Evolutionary conservation across 2,329 filamentous ascomycete genomes (phyloP).

Genomic region (Xylariaceae sp.): DNA sequence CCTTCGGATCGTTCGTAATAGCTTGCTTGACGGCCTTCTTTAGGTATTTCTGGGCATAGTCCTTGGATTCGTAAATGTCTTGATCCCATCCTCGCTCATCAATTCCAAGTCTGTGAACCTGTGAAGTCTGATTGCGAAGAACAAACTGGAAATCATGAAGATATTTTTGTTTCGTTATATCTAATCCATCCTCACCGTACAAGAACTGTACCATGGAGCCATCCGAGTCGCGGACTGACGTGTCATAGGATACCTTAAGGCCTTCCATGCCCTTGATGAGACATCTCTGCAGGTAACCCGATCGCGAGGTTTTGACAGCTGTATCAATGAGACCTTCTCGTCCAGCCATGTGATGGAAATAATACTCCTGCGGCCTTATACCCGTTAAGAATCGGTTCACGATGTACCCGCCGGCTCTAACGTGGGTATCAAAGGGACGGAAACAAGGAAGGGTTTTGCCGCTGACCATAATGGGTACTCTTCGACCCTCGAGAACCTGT

Average conservation of each 20-base stretch:
- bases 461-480: conserved; percentile 96
- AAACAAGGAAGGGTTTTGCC: conserved; percentile 95
- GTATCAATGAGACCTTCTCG: conserved; percentile 98
- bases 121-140: conserved; percentile 75
- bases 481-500: conserved; percentile 88
- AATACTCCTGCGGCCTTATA: conserved; percentile 95
- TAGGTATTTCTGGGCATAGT: conserved; percentile 66
- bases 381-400: conserved; percentile 96
- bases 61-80: conserved; percentile 45
- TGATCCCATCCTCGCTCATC: conserved; percentile 40
- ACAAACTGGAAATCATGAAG: conserved; percentile 86
- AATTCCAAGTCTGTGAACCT: conserved; percentile 71
- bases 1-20: conserved; percentile 49
- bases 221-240: conserved; percentile 87
- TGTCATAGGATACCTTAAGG: conserved; percentile 85
- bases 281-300: conserved; percentile 93
- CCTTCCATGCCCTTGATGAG: conserved; percentile 99
- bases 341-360: conserved; percentile 99
- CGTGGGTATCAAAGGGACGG: conserved; percentile 80
- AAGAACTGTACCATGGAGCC: conserved; percentile 91
- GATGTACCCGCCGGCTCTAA: conserved; percentile 88
- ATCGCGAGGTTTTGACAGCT: conserved; percentile 95
- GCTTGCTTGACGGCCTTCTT: conserved; percentile 75
- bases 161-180: conserved; percentile 91
- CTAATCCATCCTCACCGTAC: conserved; percentile 93